Base-by-base conservation (phyloP, 768 basidiomycete genomes). In the Cubamyces lactineus region DNA sequence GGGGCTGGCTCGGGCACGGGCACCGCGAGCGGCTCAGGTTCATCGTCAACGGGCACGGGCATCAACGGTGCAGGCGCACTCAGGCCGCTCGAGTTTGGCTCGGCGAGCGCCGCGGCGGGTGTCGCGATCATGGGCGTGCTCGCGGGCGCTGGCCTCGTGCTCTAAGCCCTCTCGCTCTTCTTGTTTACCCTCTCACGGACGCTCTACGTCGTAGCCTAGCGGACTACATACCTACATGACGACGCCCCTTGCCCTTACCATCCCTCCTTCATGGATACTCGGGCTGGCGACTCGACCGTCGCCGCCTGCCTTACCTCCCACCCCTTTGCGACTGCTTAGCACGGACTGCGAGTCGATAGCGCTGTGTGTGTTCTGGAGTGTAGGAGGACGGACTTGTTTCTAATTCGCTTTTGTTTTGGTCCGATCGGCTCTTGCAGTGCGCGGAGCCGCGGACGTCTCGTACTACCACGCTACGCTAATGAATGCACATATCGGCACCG, bases 121-220 rank as follows among this genome's bases (percentile, higher is more conserved):
- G 54, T 62, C 6, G 48, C 47, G 41, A 41, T 57, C 49, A n/a
- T 50, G 8, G 53, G 47, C 28, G 53, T 56, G 15, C 34, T 55
- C 40, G 53, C 47, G 21, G 60, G 60, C 21, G 39, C 47, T 24
- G 45, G 50, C 26, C 46, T 61, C 13, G 59, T 48, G 59, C 59
- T 61, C 59, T 61, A 39, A 54, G 47, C 13, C 9, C 17, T 3
- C 38, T 1, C 19, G 1, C 26, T 53, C 28, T 4, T 9, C 15
- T 21, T 21, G 26, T n/a, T 6, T 24, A 24, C 15, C 23, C 23
- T 24, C 3, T 12, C 26, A 5, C 34, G 51, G 51, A 53, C 39
- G 2, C 8, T 53, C 19, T 11, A 34, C 34, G 51, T 39, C 38
- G 28, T 28, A 28, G 28, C 28, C 28, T 28, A 3, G 23, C 51